Evolutionary conservation across 176 grass and related monocot genomes (phyloP).

Genomic region (Alloteropsis semialata): DNA sequence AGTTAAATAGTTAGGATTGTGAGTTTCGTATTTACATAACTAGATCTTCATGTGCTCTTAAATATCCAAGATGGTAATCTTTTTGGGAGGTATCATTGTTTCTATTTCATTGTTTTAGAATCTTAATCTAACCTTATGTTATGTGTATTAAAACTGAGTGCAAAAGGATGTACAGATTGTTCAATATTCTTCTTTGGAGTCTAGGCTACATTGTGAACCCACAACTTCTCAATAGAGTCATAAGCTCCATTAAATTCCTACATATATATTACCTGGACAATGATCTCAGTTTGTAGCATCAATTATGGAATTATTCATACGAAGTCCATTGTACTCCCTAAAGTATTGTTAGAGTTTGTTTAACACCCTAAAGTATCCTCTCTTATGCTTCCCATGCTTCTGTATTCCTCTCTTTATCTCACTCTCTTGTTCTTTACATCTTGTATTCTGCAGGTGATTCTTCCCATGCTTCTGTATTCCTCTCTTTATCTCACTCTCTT

Average conservation of each 20-base stretch:
- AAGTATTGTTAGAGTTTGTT: not conserved
- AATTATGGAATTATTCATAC: not conserved
- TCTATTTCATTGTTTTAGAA: not conserved
- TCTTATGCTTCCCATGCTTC: not conserved
- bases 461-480: not conserved
- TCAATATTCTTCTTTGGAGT: not conserved
- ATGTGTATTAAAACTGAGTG: not conserved
- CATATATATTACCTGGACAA: not conserved
- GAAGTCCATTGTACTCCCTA: not conserved
- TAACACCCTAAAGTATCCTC: no score
- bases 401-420: not conserved
- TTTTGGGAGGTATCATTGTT: not conserved
- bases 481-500: not conserved
- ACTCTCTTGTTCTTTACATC: not conserved
- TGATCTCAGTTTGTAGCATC: not conserved
- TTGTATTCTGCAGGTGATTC: conserved; percentile 12
- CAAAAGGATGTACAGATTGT: not conserved
- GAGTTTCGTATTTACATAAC: not conserved
- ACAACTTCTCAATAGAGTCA: not conserved
- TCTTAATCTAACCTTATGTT: not conserved
- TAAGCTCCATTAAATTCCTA: not conserved
- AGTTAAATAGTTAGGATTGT: not conserved
- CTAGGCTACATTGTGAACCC: not conserved
- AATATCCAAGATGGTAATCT: not conserved
- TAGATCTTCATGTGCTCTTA: not conserved